Conservation (phyloP, 2,329 filamentous ascomycete species). For the Biscogniauxia mediterranea region DNA sequence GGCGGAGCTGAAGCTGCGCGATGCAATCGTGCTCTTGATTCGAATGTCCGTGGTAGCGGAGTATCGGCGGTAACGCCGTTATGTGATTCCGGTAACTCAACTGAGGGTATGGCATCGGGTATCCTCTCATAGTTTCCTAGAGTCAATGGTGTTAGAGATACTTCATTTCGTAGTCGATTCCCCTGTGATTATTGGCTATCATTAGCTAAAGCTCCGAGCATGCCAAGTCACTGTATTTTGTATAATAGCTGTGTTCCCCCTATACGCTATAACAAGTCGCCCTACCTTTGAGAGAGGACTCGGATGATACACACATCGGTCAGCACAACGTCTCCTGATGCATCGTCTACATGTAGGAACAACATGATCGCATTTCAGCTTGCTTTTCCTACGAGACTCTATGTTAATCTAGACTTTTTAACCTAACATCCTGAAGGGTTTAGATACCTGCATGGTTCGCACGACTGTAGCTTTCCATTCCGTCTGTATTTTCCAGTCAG, state of each 20-base stretch:
- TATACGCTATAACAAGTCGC: constrained; percentile 5
- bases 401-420: constrained; percentile 15
- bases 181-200: constrained; percentile 14
- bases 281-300: constrained; percentile 33
- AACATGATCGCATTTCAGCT: constrained; percentile 36
- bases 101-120: constrained; percentile 14
- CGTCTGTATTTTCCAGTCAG: constrained; percentile 34
- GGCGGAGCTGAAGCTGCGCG: constrained; percentile 34
- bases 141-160: constrained; percentile 24
- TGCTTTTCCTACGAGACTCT: constrained; percentile 34
- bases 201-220: background rate
- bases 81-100: constrained; percentile 20
- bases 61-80: constrained; percentile 6
- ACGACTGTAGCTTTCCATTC: constrained; percentile 37
- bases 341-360: constrained; percentile 35
- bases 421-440: constrained; percentile 10
- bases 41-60: constrained; percentile 8
- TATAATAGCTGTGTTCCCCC: too few species aligned
- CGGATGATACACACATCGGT: constrained; percentile 35
- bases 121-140: constrained; percentile 19
- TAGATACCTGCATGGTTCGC: constrained; percentile 30
- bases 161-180: constrained; percentile 13
- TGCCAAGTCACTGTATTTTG: background rate
- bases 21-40: constrained; percentile 21
- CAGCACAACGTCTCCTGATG: constrained; percentile 28